phyloP scores from a whole-genome alignment of 2,329 filamentous ascomycete species.

The Aspergillus candidus region DNA sequence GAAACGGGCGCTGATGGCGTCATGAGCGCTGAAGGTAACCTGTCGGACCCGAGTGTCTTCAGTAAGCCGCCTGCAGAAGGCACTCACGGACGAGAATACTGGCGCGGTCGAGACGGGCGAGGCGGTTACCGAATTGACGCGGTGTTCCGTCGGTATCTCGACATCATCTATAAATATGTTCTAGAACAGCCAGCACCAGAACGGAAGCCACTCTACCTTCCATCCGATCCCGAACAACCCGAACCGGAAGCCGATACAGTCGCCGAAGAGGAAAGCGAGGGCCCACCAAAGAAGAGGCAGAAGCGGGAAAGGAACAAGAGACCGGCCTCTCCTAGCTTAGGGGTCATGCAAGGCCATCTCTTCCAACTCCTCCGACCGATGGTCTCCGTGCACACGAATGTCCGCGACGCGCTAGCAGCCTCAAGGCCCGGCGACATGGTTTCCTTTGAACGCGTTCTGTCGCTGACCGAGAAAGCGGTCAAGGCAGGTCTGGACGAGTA shows the following conservation, averaged over 20 bases:
- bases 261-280: conserved; percentile 37
- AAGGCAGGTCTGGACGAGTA: conserved; percentile 67
- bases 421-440: conserved; percentile 64
- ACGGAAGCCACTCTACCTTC: conserved; percentile 67
- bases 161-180: conserved; percentile 78
- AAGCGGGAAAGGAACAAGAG: conserved; percentile 41
- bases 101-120: conserved; percentile 69
- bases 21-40: conserved; percentile 93
- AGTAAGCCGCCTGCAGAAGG: conserved; percentile 58
- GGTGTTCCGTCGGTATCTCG: conserved; percentile 78
- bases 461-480: conserved; percentile 68
- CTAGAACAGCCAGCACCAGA: conserved; percentile 58
- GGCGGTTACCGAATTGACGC: conserved; percentile 88
- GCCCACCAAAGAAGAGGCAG: conserved; percentile 47
- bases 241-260: conserved; percentile 13
- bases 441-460: conserved; percentile 69
- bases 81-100: conserved; percentile 72
- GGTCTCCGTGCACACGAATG: conserved; percentile 70
- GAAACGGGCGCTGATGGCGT: conserved; percentile 85
- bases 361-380: conserved; percentile 86
- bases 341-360: conserved; percentile 80
- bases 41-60: conserved; percentile 88
- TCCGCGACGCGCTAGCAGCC: conserved; percentile 75
- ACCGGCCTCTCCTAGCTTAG: conserved; percentile 59
- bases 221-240: conserved; percentile 41